Conservation (phyloP, 495 filamentous ascomycete species). For the Daldinia loculata region DNA sequence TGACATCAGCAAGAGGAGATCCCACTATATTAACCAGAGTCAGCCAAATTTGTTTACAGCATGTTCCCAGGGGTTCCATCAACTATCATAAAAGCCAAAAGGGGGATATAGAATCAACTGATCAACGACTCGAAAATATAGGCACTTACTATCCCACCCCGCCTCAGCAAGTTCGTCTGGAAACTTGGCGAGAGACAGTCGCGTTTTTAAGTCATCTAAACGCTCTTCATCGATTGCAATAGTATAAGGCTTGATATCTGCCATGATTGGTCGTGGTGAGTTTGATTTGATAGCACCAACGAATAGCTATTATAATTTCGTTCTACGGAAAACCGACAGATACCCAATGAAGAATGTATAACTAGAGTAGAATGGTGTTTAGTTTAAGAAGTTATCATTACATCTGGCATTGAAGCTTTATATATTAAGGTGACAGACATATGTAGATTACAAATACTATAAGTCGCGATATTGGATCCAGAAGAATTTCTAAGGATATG, state of each 20-base stretch:
- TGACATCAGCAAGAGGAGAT: constrained; percentile 61
- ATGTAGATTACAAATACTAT: constrained; percentile 10
- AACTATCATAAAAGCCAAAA: background rate
- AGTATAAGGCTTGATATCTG: constrained; percentile 47
- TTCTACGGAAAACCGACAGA: too few relatives aligned
- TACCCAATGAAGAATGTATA: too few relatives aligned
- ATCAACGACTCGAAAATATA: constrained; percentile 1
- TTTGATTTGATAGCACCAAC: background rate
- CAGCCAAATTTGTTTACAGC: background rate
- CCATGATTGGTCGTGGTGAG: constrained; percentile 27
- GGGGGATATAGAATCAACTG: background rate
- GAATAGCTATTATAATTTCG: background rate
- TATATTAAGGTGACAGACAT: constrained; percentile 6
- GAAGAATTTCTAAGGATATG: constrained; percentile 1
- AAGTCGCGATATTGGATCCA: background rate
- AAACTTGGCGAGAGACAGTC: constrained; percentile 47
- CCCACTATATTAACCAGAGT: constrained; percentile 34
- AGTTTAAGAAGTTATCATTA: background rate
- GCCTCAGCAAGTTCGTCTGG: constrained; percentile 47
- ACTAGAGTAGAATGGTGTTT: background rate
- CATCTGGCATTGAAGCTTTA: constrained; percentile 1
- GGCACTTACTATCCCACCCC: constrained; percentile 46
- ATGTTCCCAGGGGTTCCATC: background rate
- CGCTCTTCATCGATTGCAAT: constrained; percentile 44
- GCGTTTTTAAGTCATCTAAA: constrained; percentile 45